Base-by-base conservation (phyloP, 2,329 filamentous ascomycete species). In the Cyphellophora europaea region DNA sequence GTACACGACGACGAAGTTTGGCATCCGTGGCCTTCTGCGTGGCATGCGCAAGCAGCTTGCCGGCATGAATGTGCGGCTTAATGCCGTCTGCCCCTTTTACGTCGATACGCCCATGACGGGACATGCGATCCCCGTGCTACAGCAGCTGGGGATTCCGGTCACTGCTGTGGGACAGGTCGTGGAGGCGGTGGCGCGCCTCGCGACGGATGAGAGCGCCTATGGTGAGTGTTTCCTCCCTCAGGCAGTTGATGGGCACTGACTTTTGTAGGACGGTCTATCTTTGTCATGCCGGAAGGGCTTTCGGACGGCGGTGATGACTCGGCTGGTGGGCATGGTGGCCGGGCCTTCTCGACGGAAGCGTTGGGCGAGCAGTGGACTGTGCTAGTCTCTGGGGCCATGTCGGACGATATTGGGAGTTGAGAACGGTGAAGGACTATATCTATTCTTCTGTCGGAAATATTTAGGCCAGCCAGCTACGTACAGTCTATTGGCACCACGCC, bases 1-100 rank as follows among this genome's bases (percentile, higher is more conserved):
- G 6, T 49, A 49, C 31, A 41, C 37, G 12, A 38, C 43, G 3
- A 41, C 40, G 3, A 49, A 48, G 27, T 49, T 35, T 27, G 46
- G 38, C 13, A 36, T 41, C 4, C 27, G 47, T 19, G 45, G 45
- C 4, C 19, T 48, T 6, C 44, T 46, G 32, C 40, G 44, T 17
- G 33, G 32, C 15, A 11, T 40, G 8, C 27, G 37, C 5, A 32
- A 32, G 13, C 8, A 19, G 5, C n/a, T 16, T 19, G 18, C 4
- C 5, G 32, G 35, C 8, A 17, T 40, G 11, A 19, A 12, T 19
- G 33, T 36, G 8, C 32, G 37, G 4, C 27, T 40, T 10, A 40
- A 40, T 17, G 12, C 33, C 32, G 27, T 40, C 6, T 32, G 32
- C 5, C 37, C 37, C 3, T 40, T 32, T 29, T 32, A 27, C 4